A percentile compares a stretch with the other conserved stretches of the same genome.
phyloP scores from a whole-genome alignment of 345 rosid species.

The Syzygium aromaticum region DNA sequence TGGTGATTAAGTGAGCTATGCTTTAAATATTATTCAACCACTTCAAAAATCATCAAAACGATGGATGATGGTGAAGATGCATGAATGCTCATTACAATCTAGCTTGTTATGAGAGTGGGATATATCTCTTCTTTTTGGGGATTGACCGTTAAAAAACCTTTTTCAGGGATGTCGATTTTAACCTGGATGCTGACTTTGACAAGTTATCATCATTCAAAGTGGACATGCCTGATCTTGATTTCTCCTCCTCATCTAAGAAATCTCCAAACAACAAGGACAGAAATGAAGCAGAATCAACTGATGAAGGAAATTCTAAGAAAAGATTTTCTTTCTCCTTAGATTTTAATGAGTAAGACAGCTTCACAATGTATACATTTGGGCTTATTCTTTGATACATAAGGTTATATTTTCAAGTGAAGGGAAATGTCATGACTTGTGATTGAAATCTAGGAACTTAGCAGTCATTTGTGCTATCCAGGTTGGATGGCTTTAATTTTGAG shows the following conservation, averaged over 20 bases:
- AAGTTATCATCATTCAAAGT: slow-evolving; percentile 68
- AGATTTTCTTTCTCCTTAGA: not conserved
- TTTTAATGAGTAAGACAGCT: slow-evolving; percentile 44
- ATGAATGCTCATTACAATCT: not conserved
- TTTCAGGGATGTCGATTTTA: slow-evolving; percentile 76
- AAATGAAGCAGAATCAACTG: slow-evolving; percentile 30
- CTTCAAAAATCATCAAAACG: not conserved
- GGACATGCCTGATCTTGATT: slow-evolving; percentile 78
- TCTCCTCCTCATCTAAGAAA: slow-evolving; percentile 45
- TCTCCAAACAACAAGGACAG: slow-evolving; percentile 44
- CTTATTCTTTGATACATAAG: not conserved
- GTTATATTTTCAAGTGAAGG: not conserved
- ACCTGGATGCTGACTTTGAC: slow-evolving; percentile 60
- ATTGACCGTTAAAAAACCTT: not conserved
- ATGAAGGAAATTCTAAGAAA: not conserved
- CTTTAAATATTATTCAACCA: not conserved
- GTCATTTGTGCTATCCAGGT: slow-evolving; percentile 20
- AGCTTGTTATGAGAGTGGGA: not conserved
- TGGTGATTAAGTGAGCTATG: not conserved
- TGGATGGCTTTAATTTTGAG: slow-evolving; percentile 47
- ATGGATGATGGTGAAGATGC: not conserved
- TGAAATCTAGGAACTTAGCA: not conserved
- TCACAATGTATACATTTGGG: not conserved
- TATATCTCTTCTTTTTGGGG: not conserved
- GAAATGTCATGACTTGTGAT: not conserved